Evolutionary conservation across 768 basidiomycete genomes (phyloP), one percentile per base, ranked within the genome.

Genomic region (Phylloporus sp.): DNA sequence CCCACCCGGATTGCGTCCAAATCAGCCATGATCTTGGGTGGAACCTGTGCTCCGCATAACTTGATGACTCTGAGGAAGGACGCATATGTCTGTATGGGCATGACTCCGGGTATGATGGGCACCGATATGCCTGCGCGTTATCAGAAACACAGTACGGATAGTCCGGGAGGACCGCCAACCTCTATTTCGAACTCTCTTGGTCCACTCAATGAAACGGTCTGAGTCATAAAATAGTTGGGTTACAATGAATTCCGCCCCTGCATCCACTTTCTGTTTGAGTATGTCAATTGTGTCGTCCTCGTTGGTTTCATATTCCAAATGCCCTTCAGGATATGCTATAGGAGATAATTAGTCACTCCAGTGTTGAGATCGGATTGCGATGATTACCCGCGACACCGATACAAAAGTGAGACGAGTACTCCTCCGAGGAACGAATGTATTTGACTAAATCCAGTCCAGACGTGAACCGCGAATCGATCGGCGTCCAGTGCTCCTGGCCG

Each of bases 161-260:
- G 14, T 28, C 26, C 14, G 17, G 14, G 38, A 24, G 10, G 21
- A 9, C 18, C 26, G 37, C 76, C 31, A 49, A 91, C 93, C 94
- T 66, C 71, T 81, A 15, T 68, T 71, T 49, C 92, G 73, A 38
- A 93, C 78, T 60, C 78, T 81, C 57, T 73, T 66, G 20, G 84
- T 66, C 96, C 96, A 99, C 14, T 68, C 59, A 24, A 91, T 65
- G 69, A 96, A 98, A 14, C 77, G 76, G 39, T 92, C 83, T n/a
- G 86, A 80, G 61, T 99, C 95, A 68, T 98, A 99, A 68, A 99
- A 99, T 6, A 98, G 73, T 58, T 99, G 96, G 0, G 96, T 98
- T 41, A 98, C 74, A 50, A 99, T 89, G 63, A 91, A 98, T 59
- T 97, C 89, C 3, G 95, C 95, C 14, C 96, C 96, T 0, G 90